Evolutionary conservation across 2,329 filamentous ascomycete species (phyloP).

Genomic region (Aureobasidium zeae): DNA sequence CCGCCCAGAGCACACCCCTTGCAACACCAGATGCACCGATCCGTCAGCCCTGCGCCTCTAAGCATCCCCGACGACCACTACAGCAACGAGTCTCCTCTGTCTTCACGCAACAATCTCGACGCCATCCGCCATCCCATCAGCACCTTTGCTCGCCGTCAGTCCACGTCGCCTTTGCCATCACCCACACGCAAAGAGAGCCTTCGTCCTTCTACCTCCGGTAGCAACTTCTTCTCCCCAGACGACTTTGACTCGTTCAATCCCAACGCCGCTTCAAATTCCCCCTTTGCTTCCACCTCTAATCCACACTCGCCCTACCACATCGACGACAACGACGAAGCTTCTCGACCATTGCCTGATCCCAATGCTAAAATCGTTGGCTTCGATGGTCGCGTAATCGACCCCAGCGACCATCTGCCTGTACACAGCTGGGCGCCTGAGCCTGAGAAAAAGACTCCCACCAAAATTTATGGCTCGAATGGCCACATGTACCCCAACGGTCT

Average conservation of each 20-base stretch:
- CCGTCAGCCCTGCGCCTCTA: slow-evolving; percentile 24
- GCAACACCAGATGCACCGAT: slow-evolving; percentile 28
- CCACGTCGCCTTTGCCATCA: slow-evolving; percentile 27
- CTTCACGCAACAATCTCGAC: slow-evolving; percentile 30
- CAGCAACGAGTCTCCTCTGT: slow-evolving; percentile 16
- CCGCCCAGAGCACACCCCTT: slow-evolving; percentile 29
- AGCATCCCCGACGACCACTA: slow-evolving; percentile 3
- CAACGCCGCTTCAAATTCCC: slow-evolving; percentile 19
- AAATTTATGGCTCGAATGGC: slow-evolving; percentile 29
- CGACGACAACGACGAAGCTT: slow-evolving; percentile 18
- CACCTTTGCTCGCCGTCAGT: slow-evolving; percentile 14
- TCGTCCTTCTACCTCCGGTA: slow-evolving; percentile 44
- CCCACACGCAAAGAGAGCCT: slow-evolving; percentile 57
- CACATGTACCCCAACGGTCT: slow-evolving; percentile 26
- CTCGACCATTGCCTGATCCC: slow-evolving; percentile 19
- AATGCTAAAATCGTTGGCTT: slow-evolving; percentile 64
- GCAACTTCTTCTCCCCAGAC: slow-evolving; percentile 64
- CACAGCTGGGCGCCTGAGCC: slow-evolving; percentile 71
- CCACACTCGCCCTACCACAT: slow-evolving; percentile 22
- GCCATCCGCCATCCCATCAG: slow-evolving; percentile 21
- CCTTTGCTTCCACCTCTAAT: slow-evolving; percentile 14
- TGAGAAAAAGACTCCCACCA: slow-evolving; percentile 45
- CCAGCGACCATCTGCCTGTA: slow-evolving; percentile 69
- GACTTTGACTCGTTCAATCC: slow-evolving; percentile 67
- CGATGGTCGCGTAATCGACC: slow-evolving; percentile 68